phyloP scores from a whole-genome alignment of 768 basidiomycete species.

The Termitomyces heimii region DNA sequence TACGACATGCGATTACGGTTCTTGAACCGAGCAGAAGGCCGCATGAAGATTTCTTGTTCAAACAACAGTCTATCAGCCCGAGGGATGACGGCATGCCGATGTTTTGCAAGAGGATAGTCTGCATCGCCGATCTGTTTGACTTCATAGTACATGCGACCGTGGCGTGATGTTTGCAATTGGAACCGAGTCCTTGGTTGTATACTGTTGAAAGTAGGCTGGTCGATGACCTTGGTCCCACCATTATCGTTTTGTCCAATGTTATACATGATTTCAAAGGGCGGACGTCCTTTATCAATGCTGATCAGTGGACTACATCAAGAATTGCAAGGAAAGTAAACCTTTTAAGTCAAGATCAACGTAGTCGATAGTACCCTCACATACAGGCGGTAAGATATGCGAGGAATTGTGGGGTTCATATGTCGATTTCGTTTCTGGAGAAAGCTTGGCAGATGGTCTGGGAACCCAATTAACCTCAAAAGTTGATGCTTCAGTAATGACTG shows the following conservation, averaged over 20 bases:
- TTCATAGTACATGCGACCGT: conserved; percentile 85
- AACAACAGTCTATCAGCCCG: conserved; percentile 66
- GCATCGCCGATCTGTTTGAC: conserved; percentile 85
- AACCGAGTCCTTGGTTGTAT: conserved; percentile 77
- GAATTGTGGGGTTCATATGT: conserved; percentile 59
- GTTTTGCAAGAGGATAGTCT: conserved; percentile 73
- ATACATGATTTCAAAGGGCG: conserved; percentile 94
- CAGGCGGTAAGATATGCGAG: conserved; percentile 66
- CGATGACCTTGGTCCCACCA: conserved; percentile 65
- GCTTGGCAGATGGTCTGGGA: conserved; percentile 66
- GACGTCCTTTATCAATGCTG: conserved; percentile 48
- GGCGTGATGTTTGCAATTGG: conserved; percentile 70
- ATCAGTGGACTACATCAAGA: not conserved
- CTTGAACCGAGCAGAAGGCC: conserved; percentile 79
- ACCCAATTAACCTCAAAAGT: conserved; percentile 76
- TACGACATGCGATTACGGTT: conserved; percentile 60
- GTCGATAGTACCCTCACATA: conserved; percentile 79
- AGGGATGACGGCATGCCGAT: conserved; percentile 56
- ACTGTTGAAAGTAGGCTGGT: conserved; percentile 79
- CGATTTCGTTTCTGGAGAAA: conserved; percentile 54
- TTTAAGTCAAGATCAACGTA: conserved; percentile 81
- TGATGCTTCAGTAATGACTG: conserved; percentile 50
- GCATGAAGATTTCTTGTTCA: conserved; percentile 78
- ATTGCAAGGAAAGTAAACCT: conserved; percentile 34
- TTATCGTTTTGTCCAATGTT: conserved; percentile 70